Evolutionary conservation across 192 early-diverging fungal species (phyloP), one percentile per base, ranked within the genome.

Genomic region (Phlyctochytrium bullatum): DNA sequence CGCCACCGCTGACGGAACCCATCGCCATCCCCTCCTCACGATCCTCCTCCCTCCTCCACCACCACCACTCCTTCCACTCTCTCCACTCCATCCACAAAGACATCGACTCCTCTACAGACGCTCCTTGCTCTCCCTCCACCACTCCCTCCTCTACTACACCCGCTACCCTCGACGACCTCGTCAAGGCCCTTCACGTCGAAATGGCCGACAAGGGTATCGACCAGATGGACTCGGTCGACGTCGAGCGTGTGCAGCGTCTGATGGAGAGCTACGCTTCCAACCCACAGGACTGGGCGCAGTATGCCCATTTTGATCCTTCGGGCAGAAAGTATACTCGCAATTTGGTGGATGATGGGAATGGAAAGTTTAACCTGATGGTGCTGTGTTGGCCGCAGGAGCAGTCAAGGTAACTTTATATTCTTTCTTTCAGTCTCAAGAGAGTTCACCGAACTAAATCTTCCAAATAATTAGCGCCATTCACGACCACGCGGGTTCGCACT

Each of bases 321-420:
- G 76, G 82, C 14, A 6, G 40, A 6, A 70, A 83, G 14, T 96
- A 96, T 76, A 96, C 94, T 24, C 87, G 92, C 47, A 94, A 92
- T 69, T 79, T 93, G 14, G 88, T 96, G 1, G 94, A 94, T 69
- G 88, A 91, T 53, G 94, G 94, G 35, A 93, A 93, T 69, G 94
- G 92, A 65, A 87, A 88, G 67, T 97, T 93, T 81, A 97, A 97
- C 61, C 84, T 97, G 35, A 91, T 97, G 73, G 84, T 97, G 35
- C 74, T 97, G 4, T 89, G 89, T 31, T 97, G 94, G 94, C 86
- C 84, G 25, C 82, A 86, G 34, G 86, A 82, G 34, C 83, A 84
- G 82, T 85, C 81, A 76, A 76, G 61, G 64, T 52, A 2, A 35
- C 27, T 56, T 65, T 67, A 31, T 67, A 16, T 28, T 71, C 71